Evolutionary conservation across 768 basidiomycete species (phyloP).

Genomic region (Mycena chlorophos): DNA sequence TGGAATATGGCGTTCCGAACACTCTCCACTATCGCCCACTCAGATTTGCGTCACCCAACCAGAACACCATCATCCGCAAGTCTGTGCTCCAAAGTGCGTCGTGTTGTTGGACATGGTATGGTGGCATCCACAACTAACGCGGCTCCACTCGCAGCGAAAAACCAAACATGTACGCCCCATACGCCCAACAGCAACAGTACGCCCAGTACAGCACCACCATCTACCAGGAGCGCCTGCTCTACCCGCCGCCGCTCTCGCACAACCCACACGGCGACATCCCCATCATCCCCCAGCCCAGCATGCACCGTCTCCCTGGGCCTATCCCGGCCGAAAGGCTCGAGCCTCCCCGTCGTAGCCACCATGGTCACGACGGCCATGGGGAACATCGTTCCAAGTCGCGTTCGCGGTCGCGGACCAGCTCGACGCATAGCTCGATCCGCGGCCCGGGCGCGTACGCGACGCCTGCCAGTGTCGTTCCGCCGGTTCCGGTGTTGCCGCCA

Average conservation of each 20-base stretch:
- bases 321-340: not conserved
- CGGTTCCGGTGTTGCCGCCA: not conserved
- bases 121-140: no score
- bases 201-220: not conserved
- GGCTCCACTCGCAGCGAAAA: no score
- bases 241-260: not conserved
- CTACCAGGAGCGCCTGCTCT: not conserved
- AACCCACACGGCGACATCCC: not conserved
- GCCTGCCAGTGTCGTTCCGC: not conserved
- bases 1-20: no score
- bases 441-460: not conserved
- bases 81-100: no score
- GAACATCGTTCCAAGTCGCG: not conserved
- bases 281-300: not conserved
- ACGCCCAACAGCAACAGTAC: not conserved
- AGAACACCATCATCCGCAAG: no score
- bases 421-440: not conserved
- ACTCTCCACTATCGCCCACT: no score
- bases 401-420: not conserved
- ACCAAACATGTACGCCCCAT: no score
- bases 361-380: not conserved
- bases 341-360: not conserved
- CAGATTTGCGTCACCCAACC: no score
- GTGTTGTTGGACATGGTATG: no score
- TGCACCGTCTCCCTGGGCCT: not conserved